Percentiles rank a stretch among this genome's conserved stretches.
These are phyloP conservation scores for Tricholoma terreum DNA, from an alignment of 768 basidiomycete species.

Conservation along the genomic window DNA sequence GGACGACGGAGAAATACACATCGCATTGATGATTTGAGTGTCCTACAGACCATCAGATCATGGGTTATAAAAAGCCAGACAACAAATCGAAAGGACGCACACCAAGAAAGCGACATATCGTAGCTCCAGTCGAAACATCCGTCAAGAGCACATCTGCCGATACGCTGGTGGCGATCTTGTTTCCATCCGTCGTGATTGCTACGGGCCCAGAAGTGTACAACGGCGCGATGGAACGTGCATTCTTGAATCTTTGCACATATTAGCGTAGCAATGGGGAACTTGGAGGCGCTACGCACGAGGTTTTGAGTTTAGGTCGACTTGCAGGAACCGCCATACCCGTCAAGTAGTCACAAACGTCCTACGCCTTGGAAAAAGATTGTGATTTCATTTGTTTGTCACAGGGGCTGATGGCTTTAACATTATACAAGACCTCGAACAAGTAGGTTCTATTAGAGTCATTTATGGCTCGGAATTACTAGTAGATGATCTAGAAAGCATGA, in stretches of 20 bases:
- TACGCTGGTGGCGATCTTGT: conserved; percentile 80
- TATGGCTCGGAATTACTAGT: neutral
- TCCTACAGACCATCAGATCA: conserved; percentile 49
- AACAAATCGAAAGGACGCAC: conserved; percentile 47
- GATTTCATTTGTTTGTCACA: neutral
- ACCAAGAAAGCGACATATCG: conserved; percentile 79
- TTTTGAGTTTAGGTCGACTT: conserved; percentile 52
- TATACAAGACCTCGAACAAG: no score
- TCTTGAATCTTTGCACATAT: conserved; percentile 64
- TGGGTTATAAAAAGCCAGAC: neutral
- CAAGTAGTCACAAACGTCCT: neutral
- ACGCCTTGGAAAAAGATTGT: neutral
- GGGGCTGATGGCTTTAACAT: no score
- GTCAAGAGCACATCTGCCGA: conserved; percentile 84
- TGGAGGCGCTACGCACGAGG: conserved; percentile 47
- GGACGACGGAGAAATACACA: conserved; percentile 76
- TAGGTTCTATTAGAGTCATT: neutral
- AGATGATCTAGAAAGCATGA: conserved; percentile 26
- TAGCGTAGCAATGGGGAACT: conserved; percentile 3
- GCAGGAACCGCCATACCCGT: conserved; percentile 32
- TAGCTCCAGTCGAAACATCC: conserved; percentile 66
- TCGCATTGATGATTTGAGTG: conserved; percentile 76
- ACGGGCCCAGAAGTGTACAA: conserved; percentile 89
- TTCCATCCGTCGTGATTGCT: conserved; percentile 74
- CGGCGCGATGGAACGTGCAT: conserved; percentile 67